Base-by-base conservation (phyloP, 1,139 yeast genomes). In the Pichia sp. region DNA sequence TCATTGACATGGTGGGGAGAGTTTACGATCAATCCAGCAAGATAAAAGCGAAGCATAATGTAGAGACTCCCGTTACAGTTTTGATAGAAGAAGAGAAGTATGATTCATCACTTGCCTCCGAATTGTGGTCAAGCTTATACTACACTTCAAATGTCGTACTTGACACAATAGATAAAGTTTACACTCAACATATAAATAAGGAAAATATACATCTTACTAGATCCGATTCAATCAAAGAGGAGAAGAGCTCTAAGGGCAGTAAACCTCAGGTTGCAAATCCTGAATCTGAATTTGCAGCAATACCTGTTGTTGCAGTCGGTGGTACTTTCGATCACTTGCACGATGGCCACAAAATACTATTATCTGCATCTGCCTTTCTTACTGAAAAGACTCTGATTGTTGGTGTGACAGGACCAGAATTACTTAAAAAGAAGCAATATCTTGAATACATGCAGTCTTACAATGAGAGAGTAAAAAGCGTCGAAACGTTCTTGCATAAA, bases 291-390 rank as follows among this genome's bases (percentile, higher is more conserved):
- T 49, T 30, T 8, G 15, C 26, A 8, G 47, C 47, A 3, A 38
- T 56, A 4, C 54, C 53, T 2, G 51, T 52, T 1, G 72, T 73
- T 13, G 95, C 95, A 0, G 84, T 92, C 1, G 99, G 99, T 0
- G 99, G 99, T 0, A 95, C 99, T 0, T 95, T 95, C 72, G 99
- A 95, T 67, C 98, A 95, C 70, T 67, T 95, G 42, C 99, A 95
- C 64, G 96, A 87, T 65, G 99, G 99, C 0, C 99, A 95, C 70
- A 90, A 88, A 68, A 84, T 93, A 34, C 73, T 95, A 23, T 74
- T 95, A 8, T 85, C 96, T 0, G 75, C 89, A 61, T 78, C 95
- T 0, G 81, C 84, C 0, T 90, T 83, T 64, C 62, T 89, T 13
- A 76, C 95, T 0, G 64, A 71, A 5, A 63, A 69, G 3, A 72